A percentile compares a stretch with the other conserved stretches of the same genome.
Conservation (phyloP, 2,329 filamentous ascomycete genomes). For the Trichoderma citrinoviride region DNA sequence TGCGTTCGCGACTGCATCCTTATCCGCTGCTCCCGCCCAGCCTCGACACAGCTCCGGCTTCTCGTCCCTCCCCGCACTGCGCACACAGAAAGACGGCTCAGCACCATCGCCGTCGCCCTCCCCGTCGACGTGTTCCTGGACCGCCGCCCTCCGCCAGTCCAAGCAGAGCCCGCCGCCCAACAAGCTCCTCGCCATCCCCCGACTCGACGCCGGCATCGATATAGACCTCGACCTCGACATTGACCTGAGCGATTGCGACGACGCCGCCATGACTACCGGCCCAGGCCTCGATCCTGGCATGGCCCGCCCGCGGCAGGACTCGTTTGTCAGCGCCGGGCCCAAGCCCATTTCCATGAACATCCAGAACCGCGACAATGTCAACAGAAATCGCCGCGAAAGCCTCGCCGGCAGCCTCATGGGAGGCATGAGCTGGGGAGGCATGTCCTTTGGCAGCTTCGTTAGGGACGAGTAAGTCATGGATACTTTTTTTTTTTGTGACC, state of each 20-base stretch:
- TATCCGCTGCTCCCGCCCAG: constrained; percentile 18
- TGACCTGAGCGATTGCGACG: constrained; percentile 32
- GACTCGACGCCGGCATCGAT: constrained; percentile 30
- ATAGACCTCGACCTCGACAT: constrained; percentile 27
- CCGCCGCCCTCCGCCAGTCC: constrained; percentile 1
- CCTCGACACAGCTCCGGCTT: constrained; percentile 23
- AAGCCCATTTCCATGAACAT: constrained; percentile 67
- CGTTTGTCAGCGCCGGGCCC: constrained; percentile 62
- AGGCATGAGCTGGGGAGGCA: constrained; percentile 95
- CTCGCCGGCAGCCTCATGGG: constrained; percentile 65
- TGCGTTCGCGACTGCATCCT: constrained; percentile 17
- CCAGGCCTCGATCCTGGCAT: constrained; percentile 55
- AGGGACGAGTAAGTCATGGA: constrained; percentile 80
- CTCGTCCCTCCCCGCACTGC: constrained; percentile 20
- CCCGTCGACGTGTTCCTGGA: background rate
- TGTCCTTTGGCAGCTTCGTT: constrained; percentile 96
- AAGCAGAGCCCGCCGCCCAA: constrained; percentile 8
- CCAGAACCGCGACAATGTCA: constrained; percentile 58
- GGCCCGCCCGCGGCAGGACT: constrained; percentile 60
- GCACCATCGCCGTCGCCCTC: constrained; percentile 26
- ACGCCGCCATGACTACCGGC: constrained; percentile 57
- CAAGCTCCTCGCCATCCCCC: constrained; percentile 28
- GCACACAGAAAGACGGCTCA: constrained; percentile 27
- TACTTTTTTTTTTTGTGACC: background rate
- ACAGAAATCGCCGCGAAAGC: constrained; percentile 59